Base-by-base conservation (phyloP, 192 early-diverging fungal genomes). In the Coemansia aciculifera region DNA sequence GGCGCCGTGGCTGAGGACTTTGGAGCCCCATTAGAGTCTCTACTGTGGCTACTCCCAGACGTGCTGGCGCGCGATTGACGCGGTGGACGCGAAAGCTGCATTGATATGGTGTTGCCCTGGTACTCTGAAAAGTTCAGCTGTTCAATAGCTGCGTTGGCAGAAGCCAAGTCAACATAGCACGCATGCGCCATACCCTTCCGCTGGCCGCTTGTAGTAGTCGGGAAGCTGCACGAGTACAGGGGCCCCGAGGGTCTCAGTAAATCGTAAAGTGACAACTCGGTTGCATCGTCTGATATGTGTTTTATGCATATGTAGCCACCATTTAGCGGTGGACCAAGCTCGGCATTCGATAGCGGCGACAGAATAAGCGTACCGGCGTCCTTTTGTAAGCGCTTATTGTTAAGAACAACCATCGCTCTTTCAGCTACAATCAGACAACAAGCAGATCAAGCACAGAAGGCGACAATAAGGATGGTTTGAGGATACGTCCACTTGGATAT, bases 81-180 rank as follows among this genome's bases (percentile, higher is more conserved):
- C 32, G 75, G 69, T 31, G 71, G 67, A 32, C 65, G 52, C 5
- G 65, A 62, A 6, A 64, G 39, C 29, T 74, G 72, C 34, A 82
- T 68, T 1, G 71, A 64, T 15, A 85, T 42, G 36, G 43, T 82
- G 63, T 73, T 77, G 32, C 76, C 79, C 37, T 64, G 61, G 54
- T 71, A 82, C 38, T 82, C 79, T 40, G 73, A 64, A 63, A 68
- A 79, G 57, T 82, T 82, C 9, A 85, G 74, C 69, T 85, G 73
- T 56, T 70, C 71, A 31, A 85, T 60, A 19, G 84, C 76, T 8
- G 34, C 66, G 38, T 79, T 67, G n/a, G 68, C 72, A 43, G 74
- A 73, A 1, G 64, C 9, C 27, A 56, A 29, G 49, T 78, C 75
- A 32, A 76, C 51, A 64, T 69, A 85, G 73, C 79, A 78, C 15